Base-by-base conservation (phyloP, 2,329 filamentous ascomycete genomes). In the Penicillium janthinellum region DNA sequence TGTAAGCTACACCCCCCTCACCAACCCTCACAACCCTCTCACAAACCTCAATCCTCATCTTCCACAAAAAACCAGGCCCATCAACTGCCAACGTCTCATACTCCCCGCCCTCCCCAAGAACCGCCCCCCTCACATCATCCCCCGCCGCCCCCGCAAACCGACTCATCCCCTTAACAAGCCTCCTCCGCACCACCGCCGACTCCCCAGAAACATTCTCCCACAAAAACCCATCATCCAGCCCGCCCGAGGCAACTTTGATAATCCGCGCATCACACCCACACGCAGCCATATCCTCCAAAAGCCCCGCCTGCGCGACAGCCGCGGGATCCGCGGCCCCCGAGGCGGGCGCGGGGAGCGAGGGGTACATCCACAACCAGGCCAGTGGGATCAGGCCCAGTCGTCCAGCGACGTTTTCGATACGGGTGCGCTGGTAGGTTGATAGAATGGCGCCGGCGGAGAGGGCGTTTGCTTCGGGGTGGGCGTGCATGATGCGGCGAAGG, bases 341-440 rank as follows among this genome's bases (percentile, higher is more conserved):
- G 15, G 28, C 63, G 1, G 80, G 78, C 7, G 78, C 78, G 2
- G 90, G 89, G 3, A 97, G 82, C 49, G 84, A 78, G 1, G 92
- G 91, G 77, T 90, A 97, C 79, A 96, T 91, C 95, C 95, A 99
- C 51, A 99, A 81, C 77, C 89, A 98, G 6, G 92, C 90, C 31
- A 99, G 81, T 14, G 95, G 91, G 0, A 84, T 84, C 12, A 99
- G 84, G 2, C 90, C 90, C n/a, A 98, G 82, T 15, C 95, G 84
- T n/a, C 88, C 73, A 11, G 93, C 93, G 11, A 98, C 88, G 59
- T 91, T 94, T 78, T 99, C 95, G 52, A 99, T 90, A n/a, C 95
- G 84, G 1, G 94, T 98, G 58, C 95, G 89, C 78, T 99, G 95
- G 77, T 99, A 99, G 3, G 92, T 96, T 10, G 92, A 96, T 39